These are phyloP conservation scores for Tulasnella sp. DNA, from an alignment of 768 basidiomycete species.

Conservation along the genomic window DNA sequence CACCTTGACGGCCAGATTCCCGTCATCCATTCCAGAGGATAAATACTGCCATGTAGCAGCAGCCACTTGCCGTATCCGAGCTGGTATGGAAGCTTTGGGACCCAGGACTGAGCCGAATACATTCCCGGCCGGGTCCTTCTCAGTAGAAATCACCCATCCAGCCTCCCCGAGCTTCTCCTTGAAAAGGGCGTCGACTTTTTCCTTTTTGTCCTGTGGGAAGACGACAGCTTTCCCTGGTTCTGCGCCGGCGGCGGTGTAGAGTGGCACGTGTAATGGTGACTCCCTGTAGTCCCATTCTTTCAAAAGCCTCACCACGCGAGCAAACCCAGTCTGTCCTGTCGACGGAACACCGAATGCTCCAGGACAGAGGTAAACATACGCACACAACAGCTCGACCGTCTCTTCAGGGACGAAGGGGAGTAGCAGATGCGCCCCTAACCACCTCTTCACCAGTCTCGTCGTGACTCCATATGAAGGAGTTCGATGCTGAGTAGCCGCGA, in stretches of 20 bases:
- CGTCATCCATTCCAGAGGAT: constrained; percentile 48
- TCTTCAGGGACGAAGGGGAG: constrained; percentile 68
- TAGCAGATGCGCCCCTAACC: constrained; percentile 89
- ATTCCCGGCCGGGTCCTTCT: constrained; percentile 65
- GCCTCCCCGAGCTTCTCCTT: constrained; percentile 35
- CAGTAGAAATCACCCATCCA: constrained; percentile 78
- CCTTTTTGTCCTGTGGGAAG: constrained; percentile 37
- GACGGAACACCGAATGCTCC: constrained; percentile 36
- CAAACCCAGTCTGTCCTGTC: constrained; percentile 51
- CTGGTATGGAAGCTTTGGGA: constrained; percentile 69
- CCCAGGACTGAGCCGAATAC: constrained; percentile 65
- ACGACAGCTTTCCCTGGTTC: constrained; percentile 36
- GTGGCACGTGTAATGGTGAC: constrained; percentile 63
- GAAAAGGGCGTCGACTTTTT: constrained; percentile 36
- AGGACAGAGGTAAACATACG: constrained; percentile 66
- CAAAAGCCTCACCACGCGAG: constrained; percentile 65
- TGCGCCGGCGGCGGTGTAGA: constrained; percentile 49
- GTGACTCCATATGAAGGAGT: constrained; percentile 78
- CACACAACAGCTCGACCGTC: constrained; percentile 80
- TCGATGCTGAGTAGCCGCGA: constrained; percentile 74
- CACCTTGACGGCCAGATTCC: constrained; percentile 59
- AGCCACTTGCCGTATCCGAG: constrained; percentile 67
- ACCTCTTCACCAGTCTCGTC: constrained; percentile 84
- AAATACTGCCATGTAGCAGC: constrained; percentile 66
- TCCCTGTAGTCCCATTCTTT: constrained; percentile 69